Evolutionary conservation across 495 filamentous ascomycete species (phyloP).

Genomic region (Penicillium cataractarum): DNA sequence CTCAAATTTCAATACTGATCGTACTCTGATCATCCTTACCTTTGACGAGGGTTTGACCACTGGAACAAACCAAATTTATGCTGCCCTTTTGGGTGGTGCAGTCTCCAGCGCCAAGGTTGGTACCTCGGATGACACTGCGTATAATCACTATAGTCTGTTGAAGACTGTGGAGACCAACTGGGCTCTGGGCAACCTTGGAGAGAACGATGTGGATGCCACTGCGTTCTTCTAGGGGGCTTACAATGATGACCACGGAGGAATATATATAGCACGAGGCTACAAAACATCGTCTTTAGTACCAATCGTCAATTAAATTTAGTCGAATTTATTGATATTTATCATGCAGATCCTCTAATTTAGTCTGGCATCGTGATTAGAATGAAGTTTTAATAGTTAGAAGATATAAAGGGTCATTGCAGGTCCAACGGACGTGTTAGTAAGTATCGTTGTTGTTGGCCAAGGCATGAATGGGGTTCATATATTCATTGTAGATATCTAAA

Average conservation of each 20-base stretch:
- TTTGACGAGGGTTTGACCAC: conserved; percentile 13
- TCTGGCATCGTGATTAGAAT: too few relatives aligned
- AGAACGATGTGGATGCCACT: conserved; percentile 14
- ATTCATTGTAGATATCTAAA: too few relatives aligned
- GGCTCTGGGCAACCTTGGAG: conserved; percentile 11
- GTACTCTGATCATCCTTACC: conserved; percentile 17
- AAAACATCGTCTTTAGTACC: not conserved
- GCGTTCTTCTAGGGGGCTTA: conserved; percentile 9
- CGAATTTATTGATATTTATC: too few relatives aligned
- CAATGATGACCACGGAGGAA: not conserved
- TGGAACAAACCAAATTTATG: conserved; percentile 9
- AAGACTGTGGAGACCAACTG: conserved; percentile 18
- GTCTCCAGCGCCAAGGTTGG: conserved; percentile 9
- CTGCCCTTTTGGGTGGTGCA: conserved; percentile 15
- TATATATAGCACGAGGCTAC: not conserved
- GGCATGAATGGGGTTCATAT: too few relatives aligned
- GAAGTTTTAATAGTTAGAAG: too few relatives aligned
- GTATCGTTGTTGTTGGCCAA: too few relatives aligned
- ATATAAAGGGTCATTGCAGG: too few relatives aligned
- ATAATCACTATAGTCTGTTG: conserved; percentile 17
- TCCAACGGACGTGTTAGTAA: too few relatives aligned
- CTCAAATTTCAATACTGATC: conserved; percentile 13
- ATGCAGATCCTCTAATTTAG: too few relatives aligned
- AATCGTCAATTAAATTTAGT: too few relatives aligned
- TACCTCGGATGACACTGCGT: conserved; percentile 12